Percentiles rank a stretch among this genome's conserved stretches.
These are phyloP conservation scores for Dissoconium aciculare DNA, from an alignment of 2,329 filamentous ascomycete genomes.

Conservation along the genomic window DNA sequence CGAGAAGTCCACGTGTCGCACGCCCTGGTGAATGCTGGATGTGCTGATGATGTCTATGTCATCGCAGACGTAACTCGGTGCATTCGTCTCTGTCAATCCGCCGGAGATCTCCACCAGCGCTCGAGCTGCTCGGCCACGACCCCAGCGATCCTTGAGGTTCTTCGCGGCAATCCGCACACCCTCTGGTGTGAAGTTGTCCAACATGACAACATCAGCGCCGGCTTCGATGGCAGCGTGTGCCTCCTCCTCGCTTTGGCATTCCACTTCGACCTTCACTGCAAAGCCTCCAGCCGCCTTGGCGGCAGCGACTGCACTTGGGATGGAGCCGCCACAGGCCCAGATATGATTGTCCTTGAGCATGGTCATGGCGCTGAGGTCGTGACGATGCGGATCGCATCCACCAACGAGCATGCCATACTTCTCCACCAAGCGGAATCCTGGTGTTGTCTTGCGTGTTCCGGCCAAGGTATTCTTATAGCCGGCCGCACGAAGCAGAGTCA, in stretches of 20 bases:
- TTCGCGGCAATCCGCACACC: conserved; percentile 61
- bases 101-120: conserved; percentile 82
- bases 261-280: conserved; percentile 86
- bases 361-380: conserved; percentile 80
- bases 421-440: conserved; percentile 85
- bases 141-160: conserved; percentile 67
- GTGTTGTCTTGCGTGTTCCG: conserved; percentile 91
- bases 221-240: conserved; percentile 83
- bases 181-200: conserved; percentile 82
- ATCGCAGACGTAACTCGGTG: conserved; percentile 58
- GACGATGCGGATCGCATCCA: conserved; percentile 78
- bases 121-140: conserved; percentile 41
- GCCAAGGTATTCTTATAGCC: conserved; percentile 78
- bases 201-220: conserved; percentile 90
- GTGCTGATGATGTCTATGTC: conserved; percentile 95
- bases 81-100: conserved; percentile 73
- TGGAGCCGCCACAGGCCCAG: conserved; percentile 70
- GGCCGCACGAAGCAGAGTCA: conserved; percentile 38
- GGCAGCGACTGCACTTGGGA: conserved; percentile 69
- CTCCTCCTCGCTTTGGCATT: conserved; percentile 76
- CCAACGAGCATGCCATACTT: conserved; percentile 97
- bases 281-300: conserved; percentile 79
- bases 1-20: conserved; percentile 87
- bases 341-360: conserved; percentile 99
- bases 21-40: conserved; percentile 91